phyloP scores from a whole-genome alignment of 495 filamentous ascomycete species.

The Penicillium psychrofluorescens region DNA sequence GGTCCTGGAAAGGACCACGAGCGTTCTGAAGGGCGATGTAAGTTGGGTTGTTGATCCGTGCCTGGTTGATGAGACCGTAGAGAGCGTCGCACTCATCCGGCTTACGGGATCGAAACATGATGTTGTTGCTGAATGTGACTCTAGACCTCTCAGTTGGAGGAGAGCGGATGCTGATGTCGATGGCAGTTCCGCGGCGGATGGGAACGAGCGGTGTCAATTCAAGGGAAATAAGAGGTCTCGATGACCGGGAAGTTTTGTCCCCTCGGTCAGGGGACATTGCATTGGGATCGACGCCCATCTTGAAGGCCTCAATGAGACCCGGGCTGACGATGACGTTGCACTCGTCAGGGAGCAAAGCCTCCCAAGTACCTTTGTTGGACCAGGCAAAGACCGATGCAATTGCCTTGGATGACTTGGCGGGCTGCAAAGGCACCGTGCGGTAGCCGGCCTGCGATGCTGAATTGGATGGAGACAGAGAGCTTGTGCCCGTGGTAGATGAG shows the following conservation, averaged over 20 bases:
- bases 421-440: conserved; percentile 47
- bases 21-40: conserved; percentile 79
- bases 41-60: conserved; percentile 79
- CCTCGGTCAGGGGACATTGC: conserved; percentile 6
- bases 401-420: conserved; percentile 52
- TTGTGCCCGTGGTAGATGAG: conserved; percentile 35
- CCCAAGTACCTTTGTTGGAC: conserved; percentile 77
- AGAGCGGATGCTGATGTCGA: conserved; percentile 91
- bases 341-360: conserved; percentile 63
- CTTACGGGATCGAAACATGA: conserved; percentile 80
- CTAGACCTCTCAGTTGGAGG: conserved; percentile 64
- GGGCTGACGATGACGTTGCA: conserved; percentile 77
- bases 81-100: conserved; percentile 70
- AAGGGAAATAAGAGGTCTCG: conserved; percentile 63
- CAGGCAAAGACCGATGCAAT: conserved; percentile 79
- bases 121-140: conserved; percentile 63
- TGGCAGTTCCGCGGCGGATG: conserved; percentile 77
- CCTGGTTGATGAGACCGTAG: conserved; percentile 74
- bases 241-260: conserved; percentile 23
- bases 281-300: conserved; percentile 42
- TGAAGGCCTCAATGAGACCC: conserved; percentile 79
- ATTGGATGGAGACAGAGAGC: conserved; percentile 62
- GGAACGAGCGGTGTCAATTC: conserved; percentile 85
- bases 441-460: conserved; percentile 67
- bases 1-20: conserved; percentile 34